These are phyloP conservation scores for Powellomyces hirtus DNA, from an alignment of 192 early-diverging fungal genomes.

Conservation along the genomic window DNA sequence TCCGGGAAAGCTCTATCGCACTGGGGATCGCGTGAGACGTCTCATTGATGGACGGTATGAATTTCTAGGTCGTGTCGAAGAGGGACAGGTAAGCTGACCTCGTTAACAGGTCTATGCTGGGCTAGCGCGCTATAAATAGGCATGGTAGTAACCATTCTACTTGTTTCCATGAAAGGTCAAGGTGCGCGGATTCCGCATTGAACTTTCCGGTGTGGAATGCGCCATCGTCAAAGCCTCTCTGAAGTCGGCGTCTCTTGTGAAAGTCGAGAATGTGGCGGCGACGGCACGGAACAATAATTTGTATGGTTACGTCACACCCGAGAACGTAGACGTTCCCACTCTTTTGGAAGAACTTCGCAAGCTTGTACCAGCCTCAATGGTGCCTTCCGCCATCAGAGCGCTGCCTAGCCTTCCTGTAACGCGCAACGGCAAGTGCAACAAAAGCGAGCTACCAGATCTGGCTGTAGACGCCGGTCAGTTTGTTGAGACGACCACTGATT, in stretches of 20 bases:
- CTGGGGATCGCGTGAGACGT: constrained; percentile 14
- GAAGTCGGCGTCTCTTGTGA: neutral
- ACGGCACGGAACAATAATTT: constrained; percentile 27
- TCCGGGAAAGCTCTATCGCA: constrained; percentile 10
- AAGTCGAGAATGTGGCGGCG: constrained; percentile 24
- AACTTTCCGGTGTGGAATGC: constrained; percentile 6
- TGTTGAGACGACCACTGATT: too few species aligned
- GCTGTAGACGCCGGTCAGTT: too few species aligned
- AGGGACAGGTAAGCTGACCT: too few species aligned
- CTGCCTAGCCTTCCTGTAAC: constrained; percentile 31
- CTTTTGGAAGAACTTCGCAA: neutral
- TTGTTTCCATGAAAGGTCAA: too few species aligned
- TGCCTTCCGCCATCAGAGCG: constrained; percentile 11
- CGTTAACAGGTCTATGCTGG: too few species aligned
- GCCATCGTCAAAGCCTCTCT: too few species aligned
- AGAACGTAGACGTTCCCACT: neutral
- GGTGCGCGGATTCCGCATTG: constrained; percentile 17
- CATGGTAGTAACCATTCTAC: too few species aligned
- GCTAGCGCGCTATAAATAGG: too few species aligned
- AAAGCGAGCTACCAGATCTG: too few species aligned
- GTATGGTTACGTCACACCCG: constrained; percentile 34
- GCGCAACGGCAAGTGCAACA: constrained; percentile 31
- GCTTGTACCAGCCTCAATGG: constrained; percentile 35
- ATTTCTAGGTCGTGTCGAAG: neutral
- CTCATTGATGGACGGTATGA: neutral